Evolutionary conservation across 352 stramenopile species (phyloP).

Genomic region (Nothophytophthora sp.): DNA sequence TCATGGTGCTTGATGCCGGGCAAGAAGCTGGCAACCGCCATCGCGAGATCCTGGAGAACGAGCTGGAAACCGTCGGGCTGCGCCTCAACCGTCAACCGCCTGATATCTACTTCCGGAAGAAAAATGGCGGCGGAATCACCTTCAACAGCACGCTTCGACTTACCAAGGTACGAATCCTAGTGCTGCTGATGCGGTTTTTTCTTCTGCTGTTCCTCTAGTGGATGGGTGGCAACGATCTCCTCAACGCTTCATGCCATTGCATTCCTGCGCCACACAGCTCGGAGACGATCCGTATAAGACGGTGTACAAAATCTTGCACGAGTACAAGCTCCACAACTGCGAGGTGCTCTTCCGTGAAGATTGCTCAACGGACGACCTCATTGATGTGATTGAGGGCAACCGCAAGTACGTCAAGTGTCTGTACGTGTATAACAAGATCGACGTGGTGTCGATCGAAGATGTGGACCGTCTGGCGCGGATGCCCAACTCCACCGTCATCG

Average conservation of each 20-base stretch:
- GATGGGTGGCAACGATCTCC: too few species aligned
- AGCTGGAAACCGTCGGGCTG: conserved; percentile 98
- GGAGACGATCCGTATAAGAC: conserved; percentile 88
- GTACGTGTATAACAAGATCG: conserved; percentile 99
- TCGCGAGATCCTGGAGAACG: conserved; percentile 97
- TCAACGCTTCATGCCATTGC: not conserved
- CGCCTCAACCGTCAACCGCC: conserved; percentile 97
- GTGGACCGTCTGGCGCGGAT: conserved; percentile 96
- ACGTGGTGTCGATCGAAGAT: conserved; percentile 99
- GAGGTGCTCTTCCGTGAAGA: conserved; percentile 98
- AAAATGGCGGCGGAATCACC: conserved; percentile 94
- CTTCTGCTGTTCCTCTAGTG: not conserved
- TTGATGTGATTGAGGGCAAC: conserved; percentile 99
- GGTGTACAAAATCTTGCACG: conserved; percentile 91
- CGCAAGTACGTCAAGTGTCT: conserved; percentile 99
- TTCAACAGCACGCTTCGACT: conserved; percentile 96
- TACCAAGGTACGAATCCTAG: conserved; percentile 80
- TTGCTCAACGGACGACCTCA: conserved; percentile 97
- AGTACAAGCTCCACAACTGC: conserved; percentile 99
- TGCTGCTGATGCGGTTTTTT: conserved; percentile 1
- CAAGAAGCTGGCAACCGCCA: conserved; percentile 98
- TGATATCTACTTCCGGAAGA: conserved; percentile 97
- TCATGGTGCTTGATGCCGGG: conserved; percentile 99
- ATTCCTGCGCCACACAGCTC: conserved; percentile 35
- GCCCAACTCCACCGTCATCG: conserved; percentile 97